Evolutionary conservation across 495 filamentous ascomycete genomes (phyloP).

Genomic region (Tetracladium marchalianum): DNA sequence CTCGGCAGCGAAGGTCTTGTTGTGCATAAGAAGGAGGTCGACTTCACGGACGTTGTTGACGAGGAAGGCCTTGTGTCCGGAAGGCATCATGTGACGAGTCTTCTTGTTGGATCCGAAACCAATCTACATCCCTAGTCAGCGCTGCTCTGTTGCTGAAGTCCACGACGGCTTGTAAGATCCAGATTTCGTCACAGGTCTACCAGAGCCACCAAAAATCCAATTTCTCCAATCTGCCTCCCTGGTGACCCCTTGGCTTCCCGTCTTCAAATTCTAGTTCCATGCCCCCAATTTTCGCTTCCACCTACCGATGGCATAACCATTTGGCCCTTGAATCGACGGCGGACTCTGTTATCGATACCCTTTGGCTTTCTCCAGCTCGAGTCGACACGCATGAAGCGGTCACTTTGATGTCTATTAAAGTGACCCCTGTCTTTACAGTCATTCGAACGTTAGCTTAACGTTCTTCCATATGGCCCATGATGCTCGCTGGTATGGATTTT

Average conservation of each 20-base stretch:
- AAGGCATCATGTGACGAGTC: constrained; percentile 96
- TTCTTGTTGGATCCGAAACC: constrained; percentile 98
- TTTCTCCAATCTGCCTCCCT: not conserved
- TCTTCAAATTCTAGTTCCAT: too few species aligned
- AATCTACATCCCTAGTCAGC: constrained; percentile 49
- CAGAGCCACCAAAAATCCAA: not conserved
- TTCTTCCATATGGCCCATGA: constrained; percentile 1
- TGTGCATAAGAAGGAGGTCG: constrained; percentile 99
- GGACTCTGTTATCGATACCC: constrained; percentile 93
- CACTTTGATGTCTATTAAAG: constrained; percentile 94
- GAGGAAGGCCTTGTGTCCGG: constrained; percentile 98
- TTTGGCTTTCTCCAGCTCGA: constrained; percentile 96
- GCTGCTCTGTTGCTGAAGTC: constrained; percentile 5
- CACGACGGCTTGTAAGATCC: not conserved
- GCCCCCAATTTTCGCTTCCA: constrained; percentile 18
- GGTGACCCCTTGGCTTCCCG: not conserved
- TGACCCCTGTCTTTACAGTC: constrained; percentile 60
- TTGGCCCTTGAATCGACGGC: constrained; percentile 87
- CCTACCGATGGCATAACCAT: constrained; percentile 97
- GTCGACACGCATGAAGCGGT: constrained; percentile 84
- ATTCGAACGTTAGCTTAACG: too few species aligned
- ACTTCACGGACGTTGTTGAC: constrained; percentile 92
- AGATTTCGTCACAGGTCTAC: not conserved
- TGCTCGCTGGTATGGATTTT: constrained; percentile 1
- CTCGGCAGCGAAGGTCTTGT: constrained; percentile 97